phyloP scores from a whole-genome alignment of 2,329 filamentous ascomycete genomes.

The Fusarium piperis region DNA sequence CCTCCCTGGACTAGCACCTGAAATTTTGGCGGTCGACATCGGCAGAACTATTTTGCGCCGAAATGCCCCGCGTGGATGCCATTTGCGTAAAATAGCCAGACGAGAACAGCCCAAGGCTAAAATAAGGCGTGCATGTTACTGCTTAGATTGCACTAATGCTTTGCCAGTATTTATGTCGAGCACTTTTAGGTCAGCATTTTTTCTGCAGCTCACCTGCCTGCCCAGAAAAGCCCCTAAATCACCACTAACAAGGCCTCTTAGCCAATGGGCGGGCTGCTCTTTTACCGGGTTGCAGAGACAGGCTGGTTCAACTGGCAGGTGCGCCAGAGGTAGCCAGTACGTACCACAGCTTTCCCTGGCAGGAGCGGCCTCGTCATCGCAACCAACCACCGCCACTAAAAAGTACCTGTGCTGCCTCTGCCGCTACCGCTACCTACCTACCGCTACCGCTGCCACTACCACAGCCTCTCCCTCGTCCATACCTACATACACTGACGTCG shows the following conservation, averaged over 20 bases:
- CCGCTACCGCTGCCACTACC: slow-evolving; percentile 16
- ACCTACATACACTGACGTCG: slow-evolving; percentile 32
- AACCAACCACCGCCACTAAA: slow-evolving; percentile 39
- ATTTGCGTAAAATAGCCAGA: not conserved
- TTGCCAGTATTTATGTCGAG: not conserved
- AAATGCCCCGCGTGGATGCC: not conserved
- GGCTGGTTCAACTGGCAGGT: not conserved
- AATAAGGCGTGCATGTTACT: not conserved
- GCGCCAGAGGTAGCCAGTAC: slow-evolving; percentile 2
- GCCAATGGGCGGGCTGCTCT: slow-evolving; percentile 15
- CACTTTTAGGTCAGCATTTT: not conserved
- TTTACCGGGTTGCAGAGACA: not conserved
- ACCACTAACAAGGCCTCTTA: not conserved
- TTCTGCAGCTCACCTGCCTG: not conserved
- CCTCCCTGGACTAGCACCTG: slow-evolving; percentile 17
- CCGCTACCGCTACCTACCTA: slow-evolving; percentile 12
- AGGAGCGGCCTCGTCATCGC: slow-evolving; percentile 42
- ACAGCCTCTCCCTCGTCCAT: slow-evolving; percentile 19
- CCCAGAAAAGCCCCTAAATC: slow-evolving; percentile 1
- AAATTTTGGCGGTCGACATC: slow-evolving; percentile 47
- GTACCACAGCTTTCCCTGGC: slow-evolving; percentile 21
- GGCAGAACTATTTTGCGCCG: slow-evolving; percentile 18
- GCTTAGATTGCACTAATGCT: accelerated
- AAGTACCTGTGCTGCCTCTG: slow-evolving; percentile 10
- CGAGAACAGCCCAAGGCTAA: not conserved